A percentile compares a stretch with the other conserved stretches of the same genome.
Evolutionary conservation across 75 land plant genomes (phyloP).

Genomic region (Cryptomeria japonica): DNA sequence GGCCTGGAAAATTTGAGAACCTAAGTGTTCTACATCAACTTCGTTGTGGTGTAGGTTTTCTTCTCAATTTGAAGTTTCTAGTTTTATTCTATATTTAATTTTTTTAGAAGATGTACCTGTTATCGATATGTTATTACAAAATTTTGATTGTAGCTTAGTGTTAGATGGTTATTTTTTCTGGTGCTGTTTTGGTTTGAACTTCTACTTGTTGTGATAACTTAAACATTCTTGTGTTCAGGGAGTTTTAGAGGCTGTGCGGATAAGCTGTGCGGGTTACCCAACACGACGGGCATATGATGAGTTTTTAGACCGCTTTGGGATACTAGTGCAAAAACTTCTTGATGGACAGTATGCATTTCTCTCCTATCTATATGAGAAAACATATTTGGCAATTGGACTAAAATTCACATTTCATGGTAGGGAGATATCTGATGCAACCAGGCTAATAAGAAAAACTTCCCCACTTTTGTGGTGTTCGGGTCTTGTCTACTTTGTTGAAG

Average conservation of each 20-base stretch:
- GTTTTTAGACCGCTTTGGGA: constrained; percentile 79
- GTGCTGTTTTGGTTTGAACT: not conserved
- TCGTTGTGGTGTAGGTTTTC: constrained; percentile 89
- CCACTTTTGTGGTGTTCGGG: not conserved
- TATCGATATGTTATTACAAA: not conserved
- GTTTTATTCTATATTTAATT: not conserved
- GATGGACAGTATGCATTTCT: constrained; percentile 48
- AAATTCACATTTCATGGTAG: not conserved
- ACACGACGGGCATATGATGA: constrained; percentile 71
- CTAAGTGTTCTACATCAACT: constrained; percentile 88
- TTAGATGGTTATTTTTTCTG: not conserved
- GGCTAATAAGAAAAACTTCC: not conserved
- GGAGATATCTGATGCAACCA: not conserved
- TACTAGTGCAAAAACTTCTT: constrained; percentile 55
- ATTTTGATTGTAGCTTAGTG: not conserved
- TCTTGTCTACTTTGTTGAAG: not conserved
- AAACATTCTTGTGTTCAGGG: constrained; percentile 41
- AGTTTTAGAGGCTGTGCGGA: constrained; percentile 88
- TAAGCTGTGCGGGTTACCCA: constrained; percentile 90
- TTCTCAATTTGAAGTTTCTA: not conserved
- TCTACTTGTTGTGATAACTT: not conserved
- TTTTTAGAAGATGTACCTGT: not conserved
- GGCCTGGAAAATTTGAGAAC: constrained; percentile 94
- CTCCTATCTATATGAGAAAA: not conserved
- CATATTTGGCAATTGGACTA: not conserved